Conservation (phyloP, 352 stramenopile species). For the Phytophthora idaei region DNA sequence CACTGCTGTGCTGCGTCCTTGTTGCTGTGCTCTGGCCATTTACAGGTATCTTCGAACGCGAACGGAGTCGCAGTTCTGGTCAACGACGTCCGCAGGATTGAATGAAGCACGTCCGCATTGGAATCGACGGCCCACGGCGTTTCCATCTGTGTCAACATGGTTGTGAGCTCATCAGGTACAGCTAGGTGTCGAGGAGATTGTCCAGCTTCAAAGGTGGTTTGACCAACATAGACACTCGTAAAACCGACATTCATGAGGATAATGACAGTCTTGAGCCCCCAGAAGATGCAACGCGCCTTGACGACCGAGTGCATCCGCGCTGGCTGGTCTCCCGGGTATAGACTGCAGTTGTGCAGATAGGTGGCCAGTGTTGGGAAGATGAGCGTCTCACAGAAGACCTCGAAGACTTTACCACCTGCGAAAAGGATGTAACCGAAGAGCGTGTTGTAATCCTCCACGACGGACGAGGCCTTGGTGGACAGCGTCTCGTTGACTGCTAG, state of each 20-base stretch:
- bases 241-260: conserved; percentile 74
- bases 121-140: conserved; percentile 9
- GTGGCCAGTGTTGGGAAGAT: conserved; percentile 63
- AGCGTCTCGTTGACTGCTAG: conserved; percentile 26
- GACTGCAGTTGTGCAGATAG: conserved; percentile 64
- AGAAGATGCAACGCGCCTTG: conserved; percentile 58
- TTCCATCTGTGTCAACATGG: conserved; percentile 14
- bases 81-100: conserved; percentile 33
- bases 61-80: conserved; percentile 31
- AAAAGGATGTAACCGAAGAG: conserved; percentile 58
- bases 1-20: conserved; percentile 21
- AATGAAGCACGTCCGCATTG: conserved; percentile 22
- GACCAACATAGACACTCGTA: conserved; percentile 62
- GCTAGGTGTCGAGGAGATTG: conserved; percentile 16
- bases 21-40: conserved; percentile 3
- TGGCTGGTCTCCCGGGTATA: conserved; percentile 61
- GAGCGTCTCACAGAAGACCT: conserved; percentile 63
- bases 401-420: conserved; percentile 54
- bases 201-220: conserved; percentile 13
- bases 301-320: conserved; percentile 49
- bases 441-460: conserved; percentile 54
- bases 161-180: conserved; percentile 4
- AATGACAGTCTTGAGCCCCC: conserved; percentile 61
- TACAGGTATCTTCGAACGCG: conserved; percentile 30
- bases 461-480: conserved; percentile 31